Percentiles rank a stretch among this genome's conserved stretches.
Evolutionary conservation across 2,329 filamentous ascomycete genomes (phyloP).

Genomic region (Diplodia seriata): DNA sequence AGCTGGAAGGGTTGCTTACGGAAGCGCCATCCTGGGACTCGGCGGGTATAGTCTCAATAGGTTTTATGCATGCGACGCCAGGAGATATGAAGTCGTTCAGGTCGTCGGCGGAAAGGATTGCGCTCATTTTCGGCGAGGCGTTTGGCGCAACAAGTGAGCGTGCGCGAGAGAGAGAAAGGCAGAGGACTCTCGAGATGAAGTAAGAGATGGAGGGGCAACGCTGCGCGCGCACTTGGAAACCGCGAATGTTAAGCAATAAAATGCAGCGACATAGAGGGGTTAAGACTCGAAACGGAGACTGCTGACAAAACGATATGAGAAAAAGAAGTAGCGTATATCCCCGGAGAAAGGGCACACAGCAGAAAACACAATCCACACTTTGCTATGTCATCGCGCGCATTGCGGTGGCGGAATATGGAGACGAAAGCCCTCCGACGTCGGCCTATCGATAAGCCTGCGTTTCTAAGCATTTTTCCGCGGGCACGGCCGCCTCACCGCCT

Average conservation of each 20-base stretch:
- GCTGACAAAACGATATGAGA: slow-evolving; percentile 7
- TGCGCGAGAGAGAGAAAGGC: slow-evolving; percentile 5
- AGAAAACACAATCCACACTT: slow-evolving; percentile 10
- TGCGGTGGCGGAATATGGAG: slow-evolving; percentile 19
- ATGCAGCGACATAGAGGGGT: background rate
- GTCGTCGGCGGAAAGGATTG: slow-evolving; percentile 95
- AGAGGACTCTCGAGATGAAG: background rate
- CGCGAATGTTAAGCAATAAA: background rate
- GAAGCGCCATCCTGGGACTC: slow-evolving; percentile 54
- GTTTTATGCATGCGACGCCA: slow-evolving; percentile 97
- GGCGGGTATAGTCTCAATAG: slow-evolving; percentile 86
- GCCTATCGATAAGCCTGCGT: slow-evolving; percentile 32
- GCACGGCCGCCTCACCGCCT: slow-evolving; percentile 18
- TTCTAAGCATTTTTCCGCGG: slow-evolving; percentile 28
- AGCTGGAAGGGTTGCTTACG: slow-evolving; percentile 44
- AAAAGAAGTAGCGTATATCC: slow-evolving; percentile 3
- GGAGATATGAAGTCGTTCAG: slow-evolving; percentile 99
- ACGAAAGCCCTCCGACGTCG: slow-evolving; percentile 15
- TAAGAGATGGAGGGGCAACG: background rate
- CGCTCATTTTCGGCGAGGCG: slow-evolving; percentile 71
- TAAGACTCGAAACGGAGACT: background rate
- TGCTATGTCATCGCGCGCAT: slow-evolving; percentile 23
- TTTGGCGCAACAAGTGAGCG: slow-evolving; percentile 5
- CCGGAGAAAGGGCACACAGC: slow-evolving; percentile 14
- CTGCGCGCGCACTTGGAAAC: background rate